Base-by-base conservation (phyloP, 192 early-diverging fungal species). In the Coemansia sp. region DNA sequence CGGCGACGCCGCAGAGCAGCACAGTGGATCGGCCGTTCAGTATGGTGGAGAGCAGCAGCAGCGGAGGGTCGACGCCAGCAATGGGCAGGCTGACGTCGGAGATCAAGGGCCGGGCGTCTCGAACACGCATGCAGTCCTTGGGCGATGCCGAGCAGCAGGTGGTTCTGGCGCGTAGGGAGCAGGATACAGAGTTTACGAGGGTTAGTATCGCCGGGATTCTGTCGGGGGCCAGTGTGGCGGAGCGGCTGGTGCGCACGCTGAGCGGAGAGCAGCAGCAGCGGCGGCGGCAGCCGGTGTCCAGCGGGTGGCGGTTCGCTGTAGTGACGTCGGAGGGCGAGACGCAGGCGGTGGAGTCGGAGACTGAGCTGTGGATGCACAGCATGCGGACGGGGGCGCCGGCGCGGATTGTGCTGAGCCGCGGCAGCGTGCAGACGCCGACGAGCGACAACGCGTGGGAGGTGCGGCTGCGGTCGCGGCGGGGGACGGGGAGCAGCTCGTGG, bases 31-130 rank as follows among this genome's bases (percentile, higher is more conserved):
- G 70, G 11, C 70, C 70, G 10, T 52, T 30, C 37, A 74, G 70
- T 38, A 74, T 74, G 70, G 70, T 74, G 1, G 68, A 72, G 30
- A 64, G 62, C 32, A 32, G 52, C 25, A 52, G 38, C 47, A 60
- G 51, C 25, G 47, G 46, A 21, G 57, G 66, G 40, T 32, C 38
- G 14, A 47, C 45, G 7, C 27, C 45, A 1, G 32, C 33, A 16
- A 9, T 30, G 14, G n/a, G n/a, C n/a, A 4, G 23, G 33, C 32
- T 32, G 11, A 13, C 31, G 22, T 7, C 45, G 22, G n/a, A 38
- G 37, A 37, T n/a, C n/a, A n/a, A n/a, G n/a, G 13, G 13, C 7
- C 7, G 7, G 7, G 31, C 7, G 31, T 32, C 31, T 32, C 31
- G 7, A 32, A 13, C 13, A 32, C 7, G 13, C 31, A 32, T 32